Base-by-base conservation (phyloP, 192 early-diverging fungal species). In the Rhizoclosmatium globosum region DNA sequence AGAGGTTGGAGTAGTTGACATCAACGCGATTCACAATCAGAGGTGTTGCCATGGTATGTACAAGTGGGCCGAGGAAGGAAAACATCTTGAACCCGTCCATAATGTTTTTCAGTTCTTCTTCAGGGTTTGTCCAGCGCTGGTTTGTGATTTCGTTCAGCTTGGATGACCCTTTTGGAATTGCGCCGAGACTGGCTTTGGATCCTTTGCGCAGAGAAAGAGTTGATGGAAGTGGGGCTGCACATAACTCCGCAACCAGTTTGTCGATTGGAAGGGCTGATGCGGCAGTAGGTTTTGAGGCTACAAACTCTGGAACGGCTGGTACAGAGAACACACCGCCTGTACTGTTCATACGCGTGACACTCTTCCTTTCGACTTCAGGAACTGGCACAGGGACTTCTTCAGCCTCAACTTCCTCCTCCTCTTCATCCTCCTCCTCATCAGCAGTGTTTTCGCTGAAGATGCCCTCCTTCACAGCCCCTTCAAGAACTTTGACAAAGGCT, bases 31-130 rank as follows among this genome's bases (percentile, higher is more conserved):
- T 9, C 13, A 76, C 74, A 11, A 76, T 50, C 19, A 76, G 46
- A 15, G 74, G 74, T 17, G 6, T 47, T 4, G 74, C 74, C 15
- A 76, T 64, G n/a, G 74, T 76, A 42, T 64, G 62, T 17, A 67
- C 64, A n/a, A 76, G 46, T 1, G 74, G 74, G 2, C 74, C 74
- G 9, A 76, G 31, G 45, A 76, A 76, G 3, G 64, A 21, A 56
- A 66, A 76, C 47, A 59, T 39, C 39, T 76, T 76, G 74, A 76
- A 76, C 15, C 62, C 64, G 41, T 76, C 41, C 74, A 76, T 76
- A 21, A 76, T 76, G 41, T 65, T 76, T 47, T 65, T 64, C 17
- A 76, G 46, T 46, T 76, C 74, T 7, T 56, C 74, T 21, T 76
- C 74, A n/a, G 74, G 74, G 45, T 76, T 76, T 42, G 74, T 41